A percentile compares a stretch with the other conserved stretches of the same genome.
phyloP scores from a whole-genome alignment of 202 grass and related monocot species.

The Tripidium arundinaceum region DNA sequence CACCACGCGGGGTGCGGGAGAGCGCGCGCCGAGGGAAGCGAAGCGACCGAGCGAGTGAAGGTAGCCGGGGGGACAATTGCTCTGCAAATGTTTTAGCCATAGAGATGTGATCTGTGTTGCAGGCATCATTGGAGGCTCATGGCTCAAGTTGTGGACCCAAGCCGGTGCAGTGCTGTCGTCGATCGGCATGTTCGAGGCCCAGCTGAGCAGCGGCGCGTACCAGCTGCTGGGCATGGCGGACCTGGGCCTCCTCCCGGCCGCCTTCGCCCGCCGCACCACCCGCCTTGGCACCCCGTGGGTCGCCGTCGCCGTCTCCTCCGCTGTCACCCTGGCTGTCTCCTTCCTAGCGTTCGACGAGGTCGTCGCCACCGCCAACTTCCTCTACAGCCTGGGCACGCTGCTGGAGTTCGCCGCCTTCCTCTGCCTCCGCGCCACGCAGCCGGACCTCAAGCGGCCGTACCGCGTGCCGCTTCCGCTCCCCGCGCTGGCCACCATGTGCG shows the following conservation, averaged over 20 bases:
- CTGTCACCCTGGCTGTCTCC: conserved; percentile 37
- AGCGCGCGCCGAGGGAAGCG: too few relatives aligned
- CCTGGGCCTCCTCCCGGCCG: conserved; percentile 43
- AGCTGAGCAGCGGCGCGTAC: conserved; percentile 58
- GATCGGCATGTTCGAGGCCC: conserved; percentile 54
- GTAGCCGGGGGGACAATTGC: too few relatives aligned
- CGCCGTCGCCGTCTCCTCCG: conserved; percentile 35
- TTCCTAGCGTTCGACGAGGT: conserved; percentile 60
- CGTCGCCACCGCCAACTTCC: conserved; percentile 49
- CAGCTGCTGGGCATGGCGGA: conserved; percentile 70
- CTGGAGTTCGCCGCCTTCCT: conserved; percentile 63
- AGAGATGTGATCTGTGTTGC: background rate
- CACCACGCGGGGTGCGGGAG: too few relatives aligned
- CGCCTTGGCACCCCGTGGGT: conserved; percentile 45
- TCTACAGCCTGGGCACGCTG: conserved; percentile 67
- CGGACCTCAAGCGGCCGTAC: conserved; percentile 44
- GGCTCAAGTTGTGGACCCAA: conserved; percentile 57
- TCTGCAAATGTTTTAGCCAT: too few relatives aligned
- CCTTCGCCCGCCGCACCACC: conserved; percentile 38
- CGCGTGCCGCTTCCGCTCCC: conserved; percentile 43
- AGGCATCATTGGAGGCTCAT: conserved; percentile 49
- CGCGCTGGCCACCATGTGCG: conserved; percentile 41
- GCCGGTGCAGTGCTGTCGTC: conserved; percentile 53
- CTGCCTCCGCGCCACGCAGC: conserved; percentile 33
- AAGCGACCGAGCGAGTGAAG: too few relatives aligned